Evolutionary conservation across 352 stramenopile genomes (phyloP), one percentile per base, ranked within the genome.

Genomic region (Phytopythium litorale): DNA sequence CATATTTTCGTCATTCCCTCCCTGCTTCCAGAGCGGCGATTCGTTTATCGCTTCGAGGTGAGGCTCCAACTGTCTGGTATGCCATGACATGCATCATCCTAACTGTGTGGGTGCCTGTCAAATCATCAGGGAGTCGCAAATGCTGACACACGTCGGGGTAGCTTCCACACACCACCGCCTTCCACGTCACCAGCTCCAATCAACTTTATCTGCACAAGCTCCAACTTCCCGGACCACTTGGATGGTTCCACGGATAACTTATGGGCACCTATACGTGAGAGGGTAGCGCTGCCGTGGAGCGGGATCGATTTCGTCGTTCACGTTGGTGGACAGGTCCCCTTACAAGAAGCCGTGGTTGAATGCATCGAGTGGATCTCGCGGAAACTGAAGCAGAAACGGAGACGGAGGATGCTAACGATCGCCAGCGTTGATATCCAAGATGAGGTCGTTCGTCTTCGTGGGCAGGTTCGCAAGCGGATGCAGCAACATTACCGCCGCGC

Each of bases 241-340:
- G 76, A 89, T 6, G 68, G 76, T 48, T 62, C 75, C 5, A 64
- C 65, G 28, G 78, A 87, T 55, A 89, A 77, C 59, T 66, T 91
- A 16, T 94, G 82, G 82, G 56, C 63, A n/a, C 56, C 68, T 0
- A 73, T 92, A 13, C 59, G 72, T 30, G 66, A 84, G 15, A 71
- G 81, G 4, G 67, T 83, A 13, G 67, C 75, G 55, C 56, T 81
- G 0, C 79, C 82, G 6, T 94, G 82, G 82, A 85, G 79, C 46
- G 79, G 82, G 11, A 69, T 94, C 16, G 82, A 94, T 51, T 74
- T 79, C n/a, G 66, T 92, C 18, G 54, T 92, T 3, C 82, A 94
- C 55, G 52, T 92, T 43, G 82, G 84, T 18, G 84, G 84, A 4
- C 84, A 94, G 71, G 82, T 91, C 0, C 79, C 80, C 3, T 76